phyloP scores from a whole-genome alignment of 495 filamentous ascomycete genomes.

The Daldinia decipiens region DNA sequence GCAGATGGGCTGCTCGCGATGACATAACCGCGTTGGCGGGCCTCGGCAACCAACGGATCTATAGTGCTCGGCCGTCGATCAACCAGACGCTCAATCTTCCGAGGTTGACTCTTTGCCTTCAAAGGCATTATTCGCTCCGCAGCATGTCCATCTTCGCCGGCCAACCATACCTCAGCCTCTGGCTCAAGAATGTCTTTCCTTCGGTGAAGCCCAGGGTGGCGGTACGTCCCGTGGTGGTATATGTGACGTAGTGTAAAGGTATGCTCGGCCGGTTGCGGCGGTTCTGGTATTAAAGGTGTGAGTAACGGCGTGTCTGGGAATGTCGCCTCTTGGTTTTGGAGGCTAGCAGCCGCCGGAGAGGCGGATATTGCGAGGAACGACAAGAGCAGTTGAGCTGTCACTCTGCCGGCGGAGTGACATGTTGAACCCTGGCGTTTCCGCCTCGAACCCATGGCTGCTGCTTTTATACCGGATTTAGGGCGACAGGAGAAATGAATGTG shows the following conservation, averaged over 20 bases:
- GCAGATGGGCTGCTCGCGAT: constrained; percentile 70
- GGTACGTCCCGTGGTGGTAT: constrained; percentile 83
- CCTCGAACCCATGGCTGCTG: constrained; percentile 51
- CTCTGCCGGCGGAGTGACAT: constrained; percentile 64
- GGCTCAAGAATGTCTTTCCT: constrained; percentile 73
- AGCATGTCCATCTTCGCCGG: constrained; percentile 69
- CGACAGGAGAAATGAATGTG: constrained; percentile 37
- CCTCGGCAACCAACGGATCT: constrained; percentile 76
- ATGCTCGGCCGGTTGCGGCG: constrained; percentile 56
- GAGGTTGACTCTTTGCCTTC: constrained; percentile 66
- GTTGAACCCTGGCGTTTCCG: constrained; percentile 50
- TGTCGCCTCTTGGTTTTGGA: constrained; percentile 44
- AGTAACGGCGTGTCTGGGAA: constrained; percentile 49
- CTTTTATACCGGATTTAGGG: constrained; percentile 39
- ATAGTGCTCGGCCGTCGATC: constrained; percentile 81
- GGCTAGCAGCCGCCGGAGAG: constrained; percentile 48
- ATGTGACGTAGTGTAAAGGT: constrained; percentile 82
- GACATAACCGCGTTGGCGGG: constrained; percentile 69
- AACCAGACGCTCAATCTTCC: constrained; percentile 79
- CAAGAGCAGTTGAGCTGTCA: constrained; percentile 68
- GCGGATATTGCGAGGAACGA: constrained; percentile 69
- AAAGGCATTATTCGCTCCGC: constrained; percentile 59
- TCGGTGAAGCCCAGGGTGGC: constrained; percentile 77
- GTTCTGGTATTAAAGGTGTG: constrained; percentile 53
- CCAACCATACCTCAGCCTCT: constrained; percentile 69